A percentile compares a stretch with the other conserved stretches of the same genome.
Conservation (phyloP, 176 grass and related monocot species). For the Phyllostachys edulis region DNA sequence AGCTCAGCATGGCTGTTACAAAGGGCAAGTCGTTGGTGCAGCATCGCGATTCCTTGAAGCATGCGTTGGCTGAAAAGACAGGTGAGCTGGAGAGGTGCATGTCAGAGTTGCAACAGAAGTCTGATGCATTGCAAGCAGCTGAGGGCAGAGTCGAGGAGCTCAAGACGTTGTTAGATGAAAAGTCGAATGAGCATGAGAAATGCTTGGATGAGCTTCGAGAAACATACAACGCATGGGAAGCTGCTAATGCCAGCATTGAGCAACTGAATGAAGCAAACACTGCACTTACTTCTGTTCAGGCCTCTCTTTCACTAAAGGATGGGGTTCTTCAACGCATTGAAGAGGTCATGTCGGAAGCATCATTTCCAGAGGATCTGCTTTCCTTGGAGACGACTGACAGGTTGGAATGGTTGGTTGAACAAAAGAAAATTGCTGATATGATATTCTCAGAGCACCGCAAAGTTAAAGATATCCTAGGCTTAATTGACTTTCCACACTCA, state of each 20-base stretch:
- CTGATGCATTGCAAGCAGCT: slow-evolving; percentile 59
- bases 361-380: slow-evolving; percentile 62
- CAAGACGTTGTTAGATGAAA: slow-evolving; percentile 50
- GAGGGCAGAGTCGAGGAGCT: slow-evolving; percentile 62
- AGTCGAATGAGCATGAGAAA: slow-evolving; percentile 66
- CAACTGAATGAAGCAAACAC: slow-evolving; percentile 55
- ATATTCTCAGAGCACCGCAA: slow-evolving; percentile 62
- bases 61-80: slow-evolving; percentile 71
- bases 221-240: slow-evolving; percentile 64
- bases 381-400: slow-evolving; percentile 65
- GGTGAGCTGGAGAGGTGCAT: slow-evolving; percentile 59
- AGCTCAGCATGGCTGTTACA: slow-evolving; percentile 81
- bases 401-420: slow-evolving; percentile 77
- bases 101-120: slow-evolving; percentile 63
- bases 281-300: slow-evolving; percentile 57
- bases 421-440: slow-evolving; percentile 65
- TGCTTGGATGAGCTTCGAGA: slow-evolving; percentile 68
- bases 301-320: slow-evolving; percentile 67
- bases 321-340: slow-evolving; percentile 66
- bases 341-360: slow-evolving; percentile 44
- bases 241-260: slow-evolving; percentile 53
- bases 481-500: slow-evolving; percentile 60
- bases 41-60: slow-evolving; percentile 89
- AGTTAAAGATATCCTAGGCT: slow-evolving; percentile 71
- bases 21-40: slow-evolving; percentile 98